Base-by-base conservation (phyloP, 352 stramenopile species). In the Halophytophthora batemanensis region DNA sequence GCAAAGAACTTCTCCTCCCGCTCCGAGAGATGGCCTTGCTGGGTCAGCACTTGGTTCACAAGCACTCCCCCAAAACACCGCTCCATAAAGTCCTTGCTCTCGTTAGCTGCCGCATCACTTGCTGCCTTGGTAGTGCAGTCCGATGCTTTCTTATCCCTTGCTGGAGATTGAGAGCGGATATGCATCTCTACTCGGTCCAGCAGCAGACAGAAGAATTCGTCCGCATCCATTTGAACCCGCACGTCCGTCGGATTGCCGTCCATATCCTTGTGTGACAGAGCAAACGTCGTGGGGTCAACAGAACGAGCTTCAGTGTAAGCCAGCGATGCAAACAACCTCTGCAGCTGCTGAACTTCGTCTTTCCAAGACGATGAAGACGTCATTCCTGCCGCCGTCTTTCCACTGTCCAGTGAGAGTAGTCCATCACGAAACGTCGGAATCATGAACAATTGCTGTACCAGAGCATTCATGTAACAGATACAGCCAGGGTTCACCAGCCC, bases 381-480 rank as follows among this genome's bases (percentile, higher is more conserved):
- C 29, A 8, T 31, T 8, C 58, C 45, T 6, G 19, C 13, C 42
- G 25, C 3, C 15, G 48, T 33, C 7, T 56, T 21, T 0, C 39
- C 43, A 22, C 57, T 69, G 31, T 87, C 59, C 8, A 83, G 37
- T 2, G 50, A 49, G 2, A 93, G 42, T 1, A 93, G 35, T 2
- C 71, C 72, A 6, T 65, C 39, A 18, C 74, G 69, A 50, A 97
- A 95, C 1, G 33, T 46, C 0, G 80, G 74, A 41, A 79, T 72
- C 62, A 87, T 83, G 43, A 91, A 99, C 35, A 99, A 73, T 55
- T 99, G 95, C 59, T 99, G 97, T 3, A 99, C 64, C 0, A 99
- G 73, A 0, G 94, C 96, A 69, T 99, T 99, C 96, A 99, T 99
- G 79, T 99, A 99, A 76, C 97, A 99, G 10, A 98, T 98, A 54